Percentiles rank a stretch among this genome's conserved stretches.
phyloP scores from a whole-genome alignment of 345 rosid species.

The Capsella bursapastoris region DNA sequence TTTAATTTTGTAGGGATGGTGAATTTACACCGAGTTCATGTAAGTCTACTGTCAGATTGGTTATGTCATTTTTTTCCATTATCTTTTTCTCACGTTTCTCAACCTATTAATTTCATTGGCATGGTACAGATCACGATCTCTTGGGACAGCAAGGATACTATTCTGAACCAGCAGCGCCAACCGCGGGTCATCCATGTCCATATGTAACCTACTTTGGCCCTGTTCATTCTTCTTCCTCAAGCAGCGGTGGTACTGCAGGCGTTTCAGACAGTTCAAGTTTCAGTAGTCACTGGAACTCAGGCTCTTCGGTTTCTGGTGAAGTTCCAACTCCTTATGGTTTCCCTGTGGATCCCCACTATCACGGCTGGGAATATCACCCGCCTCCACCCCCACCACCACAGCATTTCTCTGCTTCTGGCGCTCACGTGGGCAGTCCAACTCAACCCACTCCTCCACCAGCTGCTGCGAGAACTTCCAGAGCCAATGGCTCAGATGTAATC shows the following conservation, averaged over 20 bases:
- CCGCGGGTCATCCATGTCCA: conserved; percentile 88
- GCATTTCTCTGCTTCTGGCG: conserved; percentile 63
- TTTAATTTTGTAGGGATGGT: conserved; percentile 67
- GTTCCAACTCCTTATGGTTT: conserved; percentile 73
- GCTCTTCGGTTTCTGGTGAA: conserved; percentile 74
- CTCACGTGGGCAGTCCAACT: conserved; percentile 59
- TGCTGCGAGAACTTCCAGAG: conserved; percentile 64
- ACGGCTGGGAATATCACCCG: conserved; percentile 44
- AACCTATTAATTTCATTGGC: conserved; percentile 27
- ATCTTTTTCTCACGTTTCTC: conserved; percentile 25
- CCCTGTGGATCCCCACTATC: conserved; percentile 83
- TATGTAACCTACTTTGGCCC: conserved; percentile 90
- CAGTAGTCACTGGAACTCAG: conserved; percentile 63
- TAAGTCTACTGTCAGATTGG: conserved; percentile 49
- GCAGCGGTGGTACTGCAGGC: conserved; percentile 65
- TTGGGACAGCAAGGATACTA: conserved; percentile 61
- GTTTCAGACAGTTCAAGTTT: conserved; percentile 76
- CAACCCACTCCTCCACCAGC: conserved; percentile 65
- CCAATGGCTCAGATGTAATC: conserved; percentile 55
- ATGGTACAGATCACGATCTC: conserved; percentile 80
- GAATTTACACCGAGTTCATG: conserved; percentile 81
- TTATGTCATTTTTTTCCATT: conserved; percentile 20
- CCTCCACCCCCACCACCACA: conserved; percentile 51
- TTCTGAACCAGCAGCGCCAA: conserved; percentile 72
- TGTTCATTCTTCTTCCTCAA: conserved; percentile 75